Evolutionary conservation across 495 filamentous ascomycete genomes (phyloP).

Genomic region (Talaromyces adpressus): DNA sequence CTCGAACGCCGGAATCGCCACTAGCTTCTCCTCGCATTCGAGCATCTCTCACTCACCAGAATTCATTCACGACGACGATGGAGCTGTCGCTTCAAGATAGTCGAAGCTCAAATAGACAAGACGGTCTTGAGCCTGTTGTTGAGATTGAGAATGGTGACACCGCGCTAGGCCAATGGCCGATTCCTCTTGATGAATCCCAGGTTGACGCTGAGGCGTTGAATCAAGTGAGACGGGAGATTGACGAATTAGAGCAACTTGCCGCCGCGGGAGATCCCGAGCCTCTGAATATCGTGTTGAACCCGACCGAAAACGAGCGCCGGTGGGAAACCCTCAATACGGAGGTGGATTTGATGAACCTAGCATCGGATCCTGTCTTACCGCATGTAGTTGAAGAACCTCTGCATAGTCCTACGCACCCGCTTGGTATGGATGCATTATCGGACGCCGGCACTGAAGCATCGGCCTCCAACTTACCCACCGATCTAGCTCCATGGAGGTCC

Average conservation of each 20-base stretch:
- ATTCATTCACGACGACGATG: conserved; percentile 44
- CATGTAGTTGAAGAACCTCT: conserved; percentile 30
- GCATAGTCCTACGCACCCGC: conserved; percentile 9
- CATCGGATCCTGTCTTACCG: conserved; percentile 17
- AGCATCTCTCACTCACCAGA: conserved; percentile 39
- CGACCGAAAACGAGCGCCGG: background rate
- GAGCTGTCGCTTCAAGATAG: conserved; percentile 36
- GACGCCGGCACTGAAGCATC: conserved; percentile 1
- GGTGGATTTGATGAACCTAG: background rate
- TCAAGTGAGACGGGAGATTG: background rate
- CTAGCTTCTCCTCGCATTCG: conserved; percentile 39
- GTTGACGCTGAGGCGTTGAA: background rate
- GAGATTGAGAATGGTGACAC: conserved; percentile 9
- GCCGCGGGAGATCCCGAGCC: background rate
- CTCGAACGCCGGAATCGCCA: conserved; percentile 36
- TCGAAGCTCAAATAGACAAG: conserved; percentile 18
- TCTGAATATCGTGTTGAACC: background rate
- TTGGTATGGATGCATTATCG: background rate
- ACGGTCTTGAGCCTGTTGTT: conserved; percentile 13
- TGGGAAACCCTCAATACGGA: background rate
- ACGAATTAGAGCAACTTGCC: background rate
- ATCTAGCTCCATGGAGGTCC: background rate
- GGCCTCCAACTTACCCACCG: background rate
- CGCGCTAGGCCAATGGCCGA: background rate
- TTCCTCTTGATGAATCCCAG: background rate